These are phyloP conservation scores for Carex kokanica DNA, from an alignment of 176 grass and related monocot genomes.

Conservation along the genomic window DNA sequence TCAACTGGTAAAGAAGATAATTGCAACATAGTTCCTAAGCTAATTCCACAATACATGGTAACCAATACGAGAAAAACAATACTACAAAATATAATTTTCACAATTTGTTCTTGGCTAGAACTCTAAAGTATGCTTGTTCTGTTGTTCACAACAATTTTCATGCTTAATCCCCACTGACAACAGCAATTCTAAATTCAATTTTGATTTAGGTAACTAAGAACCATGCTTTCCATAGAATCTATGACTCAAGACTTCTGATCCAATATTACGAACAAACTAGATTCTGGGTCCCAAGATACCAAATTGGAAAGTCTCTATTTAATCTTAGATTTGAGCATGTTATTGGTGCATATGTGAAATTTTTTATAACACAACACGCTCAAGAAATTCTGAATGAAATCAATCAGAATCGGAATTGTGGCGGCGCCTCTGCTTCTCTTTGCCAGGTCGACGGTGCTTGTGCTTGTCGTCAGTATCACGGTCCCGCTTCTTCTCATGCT, in stretches of 20 bases:
- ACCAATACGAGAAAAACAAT: background rate
- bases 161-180: background rate
- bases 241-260: background rate
- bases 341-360: background rate
- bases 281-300: background rate
- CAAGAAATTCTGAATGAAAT: slow-evolving; percentile 2
- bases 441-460: slow-evolving; percentile 34
- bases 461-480: slow-evolving; percentile 36
- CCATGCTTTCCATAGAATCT: background rate
- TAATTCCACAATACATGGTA: background rate
- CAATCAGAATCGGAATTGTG: slow-evolving; percentile 62
- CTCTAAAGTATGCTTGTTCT: background rate
- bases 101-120: background rate
- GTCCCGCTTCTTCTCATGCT: slow-evolving; percentile 44
- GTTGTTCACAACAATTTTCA: background rate
- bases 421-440: slow-evolving; percentile 61
- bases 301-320: background rate
- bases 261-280: background rate
- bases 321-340: background rate
- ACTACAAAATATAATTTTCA: background rate
- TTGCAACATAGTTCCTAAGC: background rate
- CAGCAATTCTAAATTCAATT: slow-evolving; percentile 2
- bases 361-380: background rate
- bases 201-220: background rate
- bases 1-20: background rate